These are phyloP conservation scores for Scutellaria minor DNA, from an alignment of 257 asterid genomes.

Conservation along the genomic window DNA sequence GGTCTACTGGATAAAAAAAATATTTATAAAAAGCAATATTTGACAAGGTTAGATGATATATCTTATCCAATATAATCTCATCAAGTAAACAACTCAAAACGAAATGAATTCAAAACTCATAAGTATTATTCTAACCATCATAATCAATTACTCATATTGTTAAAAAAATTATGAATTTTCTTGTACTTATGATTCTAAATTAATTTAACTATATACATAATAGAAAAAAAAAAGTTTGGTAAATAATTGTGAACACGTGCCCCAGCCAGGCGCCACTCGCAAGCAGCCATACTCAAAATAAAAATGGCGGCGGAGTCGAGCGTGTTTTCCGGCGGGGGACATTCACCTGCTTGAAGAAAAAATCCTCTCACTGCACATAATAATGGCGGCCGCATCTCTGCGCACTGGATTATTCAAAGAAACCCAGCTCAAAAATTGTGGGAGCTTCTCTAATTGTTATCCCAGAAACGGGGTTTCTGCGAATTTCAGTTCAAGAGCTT, in stretches of 20 bases:
- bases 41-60: too few relatives aligned
- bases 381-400: slow-evolving; percentile 55
- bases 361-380: not conserved
- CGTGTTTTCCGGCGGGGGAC: slow-evolving; percentile 36
- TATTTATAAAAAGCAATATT: too few relatives aligned
- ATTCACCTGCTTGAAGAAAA: not conserved
- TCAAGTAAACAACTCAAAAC: too few relatives aligned
- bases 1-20: too few relatives aligned
- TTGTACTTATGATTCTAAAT: not conserved
- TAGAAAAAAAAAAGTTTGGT: not conserved
- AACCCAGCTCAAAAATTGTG: slow-evolving; percentile 29
- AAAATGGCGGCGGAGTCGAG: not conserved
- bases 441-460: slow-evolving; percentile 32
- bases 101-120: too few relatives aligned
- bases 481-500: slow-evolving; percentile 38
- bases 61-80: too few relatives aligned
- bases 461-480: slow-evolving; percentile 37
- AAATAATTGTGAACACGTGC: slow-evolving; percentile 37
- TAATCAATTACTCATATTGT: too few relatives aligned
- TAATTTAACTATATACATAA: not conserved
- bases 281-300: slow-evolving; percentile 29
- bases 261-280: slow-evolving; percentile 45
- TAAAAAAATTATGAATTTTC: too few relatives aligned
- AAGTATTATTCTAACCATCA: too few relatives aligned
- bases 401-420: slow-evolving; percentile 30